Evolutionary conservation across 176 grass and related monocot species (phyloP).

Genomic region (Melocanna baccifera): DNA sequence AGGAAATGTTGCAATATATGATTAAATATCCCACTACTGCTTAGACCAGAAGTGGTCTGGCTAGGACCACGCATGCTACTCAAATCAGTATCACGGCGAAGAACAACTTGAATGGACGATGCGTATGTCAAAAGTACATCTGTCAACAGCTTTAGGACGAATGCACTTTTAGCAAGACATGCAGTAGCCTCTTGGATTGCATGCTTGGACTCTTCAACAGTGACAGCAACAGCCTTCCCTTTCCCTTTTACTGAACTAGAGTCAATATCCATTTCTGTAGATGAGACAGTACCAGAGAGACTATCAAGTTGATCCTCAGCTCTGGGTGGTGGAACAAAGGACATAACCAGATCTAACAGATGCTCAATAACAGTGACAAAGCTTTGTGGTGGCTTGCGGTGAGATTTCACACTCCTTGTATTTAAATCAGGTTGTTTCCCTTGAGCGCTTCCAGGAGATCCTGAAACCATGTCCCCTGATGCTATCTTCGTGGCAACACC

Average conservation of each 20-base stretch:
- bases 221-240: slow-evolving; percentile 72
- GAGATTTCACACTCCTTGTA: slow-evolving; percentile 61
- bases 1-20: slow-evolving; percentile 88
- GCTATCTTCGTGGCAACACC: slow-evolving; percentile 43
- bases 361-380: slow-evolving; percentile 86
- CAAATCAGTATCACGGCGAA: slow-evolving; percentile 77
- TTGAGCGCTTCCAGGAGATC: slow-evolving; percentile 41
- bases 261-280: slow-evolving; percentile 93
- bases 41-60: slow-evolving; percentile 26
- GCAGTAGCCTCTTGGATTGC: slow-evolving; percentile 68
- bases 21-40: slow-evolving; percentile 63
- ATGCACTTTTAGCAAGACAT: slow-evolving; percentile 80
- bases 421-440: slow-evolving; percentile 68
- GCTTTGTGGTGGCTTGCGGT: slow-evolving; percentile 83
- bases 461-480: slow-evolving; percentile 32
- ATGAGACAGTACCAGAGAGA: slow-evolving; percentile 30
- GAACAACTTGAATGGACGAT: slow-evolving; percentile 85
- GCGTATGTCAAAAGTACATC: slow-evolving; percentile 93
- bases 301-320: slow-evolving; percentile 56
- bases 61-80: slow-evolving; percentile 44
- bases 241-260: slow-evolving; percentile 76
- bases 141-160: slow-evolving; percentile 82
- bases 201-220: slow-evolving; percentile 62
- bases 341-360: slow-evolving; percentile 71
- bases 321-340: slow-evolving; percentile 58